Conservation (phyloP, 2,329 filamentous ascomycete species). For the Exophiala sideris region DNA sequence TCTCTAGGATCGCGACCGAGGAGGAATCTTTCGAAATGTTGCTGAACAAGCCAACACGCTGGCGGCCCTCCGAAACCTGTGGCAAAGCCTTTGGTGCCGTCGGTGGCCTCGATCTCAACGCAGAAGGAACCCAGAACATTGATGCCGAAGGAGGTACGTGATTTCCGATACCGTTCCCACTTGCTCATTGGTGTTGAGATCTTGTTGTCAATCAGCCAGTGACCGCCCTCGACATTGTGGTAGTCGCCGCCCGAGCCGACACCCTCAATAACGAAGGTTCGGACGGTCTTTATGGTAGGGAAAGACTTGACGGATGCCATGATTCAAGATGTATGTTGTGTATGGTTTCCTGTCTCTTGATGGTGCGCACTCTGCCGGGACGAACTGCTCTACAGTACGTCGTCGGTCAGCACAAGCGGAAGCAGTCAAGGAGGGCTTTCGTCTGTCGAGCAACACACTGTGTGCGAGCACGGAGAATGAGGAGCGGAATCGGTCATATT, state of each 20-base stretch:
- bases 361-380: not conserved
- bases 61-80: slow-evolving; percentile 92
- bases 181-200: slow-evolving; percentile 90
- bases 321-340: not conserved
- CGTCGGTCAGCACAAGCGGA: not conserved
- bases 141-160: slow-evolving; percentile 90
- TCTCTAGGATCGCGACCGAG: slow-evolving; percentile 85
- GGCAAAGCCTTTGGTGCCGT: slow-evolving; percentile 91
- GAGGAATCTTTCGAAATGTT: slow-evolving; percentile 90
- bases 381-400: not conserved
- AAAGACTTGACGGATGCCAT: slow-evolving; percentile 32
- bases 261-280: slow-evolving; percentile 46
- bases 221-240: slow-evolving; percentile 69
- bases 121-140: slow-evolving; percentile 92
- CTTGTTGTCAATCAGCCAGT: slow-evolving; percentile 84
- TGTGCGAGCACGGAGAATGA: not conserved
- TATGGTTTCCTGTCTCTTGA: not conserved
- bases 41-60: slow-evolving; percentile 87
- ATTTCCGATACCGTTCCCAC: slow-evolving; percentile 84
- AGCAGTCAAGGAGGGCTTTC: not conserved
- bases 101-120: slow-evolving; percentile 80
- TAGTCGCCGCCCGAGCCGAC: slow-evolving; percentile 58
- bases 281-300: slow-evolving; percentile 45
- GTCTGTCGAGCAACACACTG: not conserved
- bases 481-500: not conserved